phyloP scores from a whole-genome alignment of 192 early-diverging fungal genomes.

The Linderina pennispora region DNA sequence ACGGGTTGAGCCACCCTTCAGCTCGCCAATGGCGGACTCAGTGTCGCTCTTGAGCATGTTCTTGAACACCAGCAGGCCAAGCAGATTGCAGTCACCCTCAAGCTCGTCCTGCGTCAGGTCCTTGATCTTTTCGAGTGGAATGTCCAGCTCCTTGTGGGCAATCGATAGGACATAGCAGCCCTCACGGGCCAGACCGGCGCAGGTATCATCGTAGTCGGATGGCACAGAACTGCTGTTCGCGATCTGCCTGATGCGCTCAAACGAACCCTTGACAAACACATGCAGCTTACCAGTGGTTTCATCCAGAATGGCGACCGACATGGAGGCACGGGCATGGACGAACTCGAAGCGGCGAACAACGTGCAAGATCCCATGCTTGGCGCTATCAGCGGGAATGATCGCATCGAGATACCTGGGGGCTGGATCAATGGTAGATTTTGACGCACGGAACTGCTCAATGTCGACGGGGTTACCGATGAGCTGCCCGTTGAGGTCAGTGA shows the following conservation, averaged over 20 bases:
- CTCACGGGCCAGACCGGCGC: conserved; percentile 38
- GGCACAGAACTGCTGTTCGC: conserved; percentile 28
- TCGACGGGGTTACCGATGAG: conserved; percentile 63
- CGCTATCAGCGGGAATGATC: conserved; percentile 14
- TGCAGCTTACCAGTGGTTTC: conserved; percentile 32
- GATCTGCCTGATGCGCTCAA: conserved; percentile 50
- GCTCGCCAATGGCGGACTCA: conserved; percentile 39
- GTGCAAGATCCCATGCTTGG: conserved; percentile 5
- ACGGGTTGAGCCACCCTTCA: conserved; percentile 49
- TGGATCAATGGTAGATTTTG: conserved; percentile 16
- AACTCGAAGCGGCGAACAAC: conserved; percentile 61
- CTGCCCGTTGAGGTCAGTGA: conserved; percentile 48
- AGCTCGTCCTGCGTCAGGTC: conserved; percentile 33
- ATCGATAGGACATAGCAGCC: conserved; percentile 59
- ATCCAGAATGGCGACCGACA: conserved; percentile 54
- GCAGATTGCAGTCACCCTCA: conserved; percentile 33
- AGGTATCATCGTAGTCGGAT: conserved; percentile 28
- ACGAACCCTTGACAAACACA: conserved; percentile 63
- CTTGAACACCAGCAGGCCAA: conserved; percentile 54
- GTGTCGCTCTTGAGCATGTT: conserved; percentile 58
- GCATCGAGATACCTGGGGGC: conserved; percentile 42
- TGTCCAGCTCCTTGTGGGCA: conserved; percentile 27
- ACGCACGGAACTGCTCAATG: conserved; percentile 58
- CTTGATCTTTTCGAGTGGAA: conserved; percentile 13
- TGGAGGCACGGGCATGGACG: conserved; percentile 58